These are phyloP conservation scores for Suillus decipiens DNA, from an alignment of 768 basidiomycete species.

Conservation along the genomic window DNA sequence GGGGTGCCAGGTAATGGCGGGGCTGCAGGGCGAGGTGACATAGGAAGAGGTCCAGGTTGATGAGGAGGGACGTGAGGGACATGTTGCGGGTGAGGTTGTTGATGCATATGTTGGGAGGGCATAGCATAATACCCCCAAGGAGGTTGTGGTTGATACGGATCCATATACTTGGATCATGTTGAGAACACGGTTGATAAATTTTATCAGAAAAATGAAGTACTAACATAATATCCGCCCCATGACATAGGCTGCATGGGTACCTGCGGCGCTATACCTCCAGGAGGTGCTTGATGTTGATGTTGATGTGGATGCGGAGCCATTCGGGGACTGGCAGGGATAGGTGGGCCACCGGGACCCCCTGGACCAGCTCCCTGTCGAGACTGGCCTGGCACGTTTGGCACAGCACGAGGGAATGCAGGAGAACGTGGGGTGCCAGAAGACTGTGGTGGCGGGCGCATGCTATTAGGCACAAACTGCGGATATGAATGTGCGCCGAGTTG, in stretches of 20 bases:
- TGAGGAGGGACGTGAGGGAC: slow-evolving; percentile 41
- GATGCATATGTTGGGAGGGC: slow-evolving; percentile 33
- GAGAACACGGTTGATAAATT: slow-evolving; percentile 8
- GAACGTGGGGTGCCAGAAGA: slow-evolving; percentile 62
- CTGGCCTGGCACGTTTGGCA: slow-evolving; percentile 51
- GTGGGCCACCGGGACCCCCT: slow-evolving; percentile 55
- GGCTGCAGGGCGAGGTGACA: slow-evolving; percentile 69
- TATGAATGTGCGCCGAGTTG: slow-evolving; percentile 48
- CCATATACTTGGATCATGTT: slow-evolving; percentile 39
- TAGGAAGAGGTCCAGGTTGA: slow-evolving; percentile 52
- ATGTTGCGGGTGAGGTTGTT: slow-evolving; percentile 47
- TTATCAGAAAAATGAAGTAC: slow-evolving; percentile 29
- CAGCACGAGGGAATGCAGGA: slow-evolving; percentile 61
- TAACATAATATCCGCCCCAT: slow-evolving; percentile 60
- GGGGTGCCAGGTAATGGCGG: slow-evolving; percentile 64
- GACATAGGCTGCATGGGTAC: slow-evolving; percentile 41
- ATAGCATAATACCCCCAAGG: slow-evolving; percentile 39
- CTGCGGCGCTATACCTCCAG: slow-evolving; percentile 50
- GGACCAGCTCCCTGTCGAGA: slow-evolving; percentile 50
- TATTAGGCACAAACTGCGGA: slow-evolving; percentile 49
- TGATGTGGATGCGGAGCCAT: slow-evolving; percentile 59
- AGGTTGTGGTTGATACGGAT: slow-evolving; percentile 47
- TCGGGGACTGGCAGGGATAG: slow-evolving; percentile 64
- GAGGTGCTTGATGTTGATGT: slow-evolving; percentile 55
- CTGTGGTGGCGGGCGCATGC: slow-evolving; percentile 42